Conservation (phyloP, 495 filamentous ascomycete genomes). For the Xanthoparmelia taractica region DNA sequence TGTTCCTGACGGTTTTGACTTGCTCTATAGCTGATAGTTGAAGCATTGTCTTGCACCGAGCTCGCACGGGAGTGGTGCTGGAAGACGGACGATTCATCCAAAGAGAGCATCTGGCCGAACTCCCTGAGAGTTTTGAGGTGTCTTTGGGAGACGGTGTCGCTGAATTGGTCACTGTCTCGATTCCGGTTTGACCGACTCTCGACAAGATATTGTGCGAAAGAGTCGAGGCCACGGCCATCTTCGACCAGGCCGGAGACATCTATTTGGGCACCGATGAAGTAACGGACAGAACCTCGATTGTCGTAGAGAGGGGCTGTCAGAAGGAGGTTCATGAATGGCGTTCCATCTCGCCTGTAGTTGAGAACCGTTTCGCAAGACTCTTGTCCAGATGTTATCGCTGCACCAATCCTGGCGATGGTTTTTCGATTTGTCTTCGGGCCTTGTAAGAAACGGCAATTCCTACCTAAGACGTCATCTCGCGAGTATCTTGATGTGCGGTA, state of each 20-base stretch:
- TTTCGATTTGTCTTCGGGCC: slow-evolving; percentile 48
- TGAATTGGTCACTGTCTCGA: slow-evolving; percentile 20
- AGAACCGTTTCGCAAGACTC: slow-evolving; percentile 44
- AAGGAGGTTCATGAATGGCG: slow-evolving; percentile 61
- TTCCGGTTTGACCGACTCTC: slow-evolving; percentile 25
- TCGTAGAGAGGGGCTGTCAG: slow-evolving; percentile 57
- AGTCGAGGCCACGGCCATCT: slow-evolving; percentile 50
- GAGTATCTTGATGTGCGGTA: slow-evolving; percentile 57
- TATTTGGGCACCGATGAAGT: slow-evolving; percentile 57
- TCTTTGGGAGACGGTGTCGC: slow-evolving; percentile 12
- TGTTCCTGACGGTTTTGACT: slow-evolving; percentile 31
- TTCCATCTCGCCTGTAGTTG: slow-evolving; percentile 46
- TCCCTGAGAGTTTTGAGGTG: slow-evolving; percentile 21
- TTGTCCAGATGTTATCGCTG: slow-evolving; percentile 43
- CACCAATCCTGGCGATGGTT: slow-evolving; percentile 41
- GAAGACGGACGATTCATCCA: slow-evolving; percentile 25
- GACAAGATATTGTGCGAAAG: slow-evolving; percentile 36
- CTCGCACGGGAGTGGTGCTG: slow-evolving; percentile 17
- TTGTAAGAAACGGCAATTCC: slow-evolving; percentile 58
- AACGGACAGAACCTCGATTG: slow-evolving; percentile 48
- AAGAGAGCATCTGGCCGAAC: slow-evolving; percentile 24
- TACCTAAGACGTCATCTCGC: slow-evolving; percentile 48
- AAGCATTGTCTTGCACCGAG: slow-evolving; percentile 20
- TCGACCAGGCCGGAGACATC: slow-evolving; percentile 53
- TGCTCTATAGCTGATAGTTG: slow-evolving; percentile 11